These are phyloP conservation scores for Oryza glaberrima DNA, from an alignment of 176 grass and related monocot species.

Conservation along the genomic window DNA sequence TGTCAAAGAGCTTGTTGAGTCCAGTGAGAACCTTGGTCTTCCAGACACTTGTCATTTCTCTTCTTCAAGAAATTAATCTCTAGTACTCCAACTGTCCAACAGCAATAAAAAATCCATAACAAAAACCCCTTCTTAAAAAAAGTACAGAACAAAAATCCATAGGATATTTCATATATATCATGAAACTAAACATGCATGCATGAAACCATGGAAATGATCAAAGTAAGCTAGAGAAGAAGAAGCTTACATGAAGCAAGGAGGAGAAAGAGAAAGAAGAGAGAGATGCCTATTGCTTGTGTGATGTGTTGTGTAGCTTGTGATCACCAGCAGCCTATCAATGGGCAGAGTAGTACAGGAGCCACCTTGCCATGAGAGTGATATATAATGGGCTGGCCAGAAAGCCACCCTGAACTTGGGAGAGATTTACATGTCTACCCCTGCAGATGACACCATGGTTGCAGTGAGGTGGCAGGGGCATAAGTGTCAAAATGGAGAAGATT, in stretches of 20 bases:
- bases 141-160: background rate
- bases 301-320: slow-evolving; percentile 26
- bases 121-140: background rate
- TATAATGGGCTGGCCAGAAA: slow-evolving; percentile 44
- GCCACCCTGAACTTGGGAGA: background rate
- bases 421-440: slow-evolving; percentile 32
- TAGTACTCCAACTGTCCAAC: background rate
- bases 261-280: background rate
- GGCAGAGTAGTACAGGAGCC: slow-evolving; percentile 38
- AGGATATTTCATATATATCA: background rate
- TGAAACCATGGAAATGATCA: background rate
- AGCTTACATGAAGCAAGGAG: slow-evolving; percentile 26
- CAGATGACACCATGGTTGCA: background rate
- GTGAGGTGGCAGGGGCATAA: slow-evolving; percentile 7
- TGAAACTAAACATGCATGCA: background rate
- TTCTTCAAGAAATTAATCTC: slow-evolving; percentile 12
- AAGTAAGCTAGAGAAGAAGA: background rate
- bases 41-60: slow-evolving; percentile 55
- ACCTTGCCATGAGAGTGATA: slow-evolving; percentile 49
- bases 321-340: slow-evolving; percentile 36
- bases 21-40: slow-evolving; percentile 64
- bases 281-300: background rate
- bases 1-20: slow-evolving; percentile 72
- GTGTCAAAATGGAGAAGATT: slow-evolving; percentile 34
- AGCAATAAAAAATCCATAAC: background rate